Percentiles rank a stretch among this genome's conserved stretches.
phyloP scores from a whole-genome alignment of 2,329 filamentous ascomycete species.

The Claviceps maximensis region DNA sequence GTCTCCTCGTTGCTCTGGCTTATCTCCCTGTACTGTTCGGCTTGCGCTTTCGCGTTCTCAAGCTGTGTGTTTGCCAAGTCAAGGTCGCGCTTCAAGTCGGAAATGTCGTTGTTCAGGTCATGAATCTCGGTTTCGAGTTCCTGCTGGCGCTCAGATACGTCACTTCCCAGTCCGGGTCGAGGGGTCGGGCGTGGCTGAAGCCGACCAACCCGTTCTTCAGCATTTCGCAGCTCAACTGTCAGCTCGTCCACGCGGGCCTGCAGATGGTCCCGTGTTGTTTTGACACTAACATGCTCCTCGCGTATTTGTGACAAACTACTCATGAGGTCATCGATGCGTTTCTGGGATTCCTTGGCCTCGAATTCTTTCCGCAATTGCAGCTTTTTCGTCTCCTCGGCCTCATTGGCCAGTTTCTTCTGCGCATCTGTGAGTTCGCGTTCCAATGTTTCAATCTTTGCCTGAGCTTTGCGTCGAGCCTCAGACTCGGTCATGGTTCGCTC shows the following conservation, averaged over 20 bases:
- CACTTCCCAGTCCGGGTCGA: conserved; percentile 33
- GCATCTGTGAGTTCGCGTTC: conserved; percentile 66
- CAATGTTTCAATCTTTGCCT: conserved; percentile 62
- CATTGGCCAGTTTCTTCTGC: conserved; percentile 72
- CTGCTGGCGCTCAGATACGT: conserved; percentile 32
- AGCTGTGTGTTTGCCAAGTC: conserved; percentile 70
- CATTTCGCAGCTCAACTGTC: conserved; percentile 72
- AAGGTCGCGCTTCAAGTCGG: conserved; percentile 76
- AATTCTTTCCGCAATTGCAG: conserved; percentile 74
- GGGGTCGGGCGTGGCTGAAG: conserved; percentile 68
- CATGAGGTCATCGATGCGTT: conserved; percentile 84
- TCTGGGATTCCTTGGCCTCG: conserved; percentile 76
- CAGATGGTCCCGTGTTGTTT: conserved; percentile 80
- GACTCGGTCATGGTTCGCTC: conserved; percentile 78
- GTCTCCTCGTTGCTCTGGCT: conserved; percentile 81
- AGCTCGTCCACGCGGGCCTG: conserved; percentile 82
- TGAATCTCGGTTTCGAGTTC: conserved; percentile 51
- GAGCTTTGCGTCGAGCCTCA: conserved; percentile 68
- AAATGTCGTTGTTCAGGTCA: conserved; percentile 70
- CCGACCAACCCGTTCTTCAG: conserved; percentile 74
- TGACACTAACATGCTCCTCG: conserved; percentile 74
- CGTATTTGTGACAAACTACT: conserved; percentile 65
- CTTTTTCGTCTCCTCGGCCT: conserved; percentile 76
- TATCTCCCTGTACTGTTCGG: conserved; percentile 79
- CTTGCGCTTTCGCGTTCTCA: conserved; percentile 66